These are phyloP conservation scores for Didymella exigua DNA, from an alignment of 2,329 filamentous ascomycete species.

Conservation along the genomic window DNA sequence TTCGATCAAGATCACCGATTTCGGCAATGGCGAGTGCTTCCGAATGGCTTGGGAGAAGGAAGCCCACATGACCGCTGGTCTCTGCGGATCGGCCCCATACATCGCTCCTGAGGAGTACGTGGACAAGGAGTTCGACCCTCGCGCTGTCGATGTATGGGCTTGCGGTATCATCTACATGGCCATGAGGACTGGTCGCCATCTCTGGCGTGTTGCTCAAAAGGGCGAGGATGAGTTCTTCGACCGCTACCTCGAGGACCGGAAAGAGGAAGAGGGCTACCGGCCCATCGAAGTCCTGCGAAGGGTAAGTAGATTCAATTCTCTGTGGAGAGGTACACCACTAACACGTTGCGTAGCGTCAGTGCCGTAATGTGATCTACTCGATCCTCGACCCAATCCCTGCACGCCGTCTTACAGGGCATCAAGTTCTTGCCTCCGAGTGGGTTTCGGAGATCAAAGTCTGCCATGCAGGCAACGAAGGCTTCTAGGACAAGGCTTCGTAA, in stretches of 20 bases:
- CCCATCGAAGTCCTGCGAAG: constrained; percentile 94
- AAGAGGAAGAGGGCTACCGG: constrained; percentile 93
- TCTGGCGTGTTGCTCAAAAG: constrained; percentile 96
- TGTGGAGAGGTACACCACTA: constrained; percentile 13
- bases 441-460: constrained; percentile 96
- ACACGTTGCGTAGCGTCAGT: constrained; percentile 72
- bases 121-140: constrained; percentile 93
- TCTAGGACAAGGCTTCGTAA: constrained; percentile 57
- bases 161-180: constrained; percentile 99
- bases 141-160: constrained; percentile 98
- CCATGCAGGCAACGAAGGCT: constrained; percentile 93
- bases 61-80: constrained; percentile 95
- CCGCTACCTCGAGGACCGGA: constrained; percentile 88
- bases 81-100: constrained; percentile 95
- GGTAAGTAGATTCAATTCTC: constrained; percentile 63
- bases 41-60: constrained; percentile 99
- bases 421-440: constrained; percentile 98
- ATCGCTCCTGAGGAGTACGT: constrained; percentile 97
- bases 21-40: constrained; percentile 98
- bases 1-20: constrained; percentile 95
- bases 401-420: constrained; percentile 90
- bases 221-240: constrained; percentile 98
- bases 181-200: constrained; percentile 92
- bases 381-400: constrained; percentile 94
- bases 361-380: constrained; percentile 98